A percentile compares a stretch with the other conserved stretches of the same genome.
Conservation (phyloP, 192 early-diverging fungal genomes). For the Coemansia sp. region DNA sequence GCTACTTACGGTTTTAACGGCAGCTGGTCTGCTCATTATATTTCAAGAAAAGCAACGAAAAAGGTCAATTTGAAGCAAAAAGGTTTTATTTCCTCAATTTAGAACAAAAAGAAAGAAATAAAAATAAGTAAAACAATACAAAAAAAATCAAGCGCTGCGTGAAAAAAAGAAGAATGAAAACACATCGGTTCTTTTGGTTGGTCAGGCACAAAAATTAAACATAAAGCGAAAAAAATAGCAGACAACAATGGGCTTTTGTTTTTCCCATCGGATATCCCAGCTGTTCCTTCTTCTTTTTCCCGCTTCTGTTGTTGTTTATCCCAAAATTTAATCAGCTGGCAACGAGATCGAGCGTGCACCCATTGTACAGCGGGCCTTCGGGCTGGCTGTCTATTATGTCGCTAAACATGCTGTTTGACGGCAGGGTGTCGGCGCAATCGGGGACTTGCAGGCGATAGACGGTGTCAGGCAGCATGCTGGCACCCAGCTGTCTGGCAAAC, state of each 20-base stretch:
- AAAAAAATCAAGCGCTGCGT: neutral
- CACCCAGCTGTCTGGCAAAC: constrained; percentile 30
- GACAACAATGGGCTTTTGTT: too few relatives aligned
- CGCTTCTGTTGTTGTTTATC: too few relatives aligned
- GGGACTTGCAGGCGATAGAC: constrained; percentile 16
- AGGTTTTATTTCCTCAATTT: too few relatives aligned
- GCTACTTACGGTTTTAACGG: constrained; percentile 20
- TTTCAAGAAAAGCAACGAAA: neutral
- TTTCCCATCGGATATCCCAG: too few relatives aligned
- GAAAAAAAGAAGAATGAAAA: constrained; percentile 5
- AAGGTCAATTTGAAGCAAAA: neutral
- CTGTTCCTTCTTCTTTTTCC: too few relatives aligned
- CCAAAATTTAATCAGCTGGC: neutral
- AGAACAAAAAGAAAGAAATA: neutral
- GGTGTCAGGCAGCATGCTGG: constrained; percentile 21
- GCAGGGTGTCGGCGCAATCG: constrained; percentile 11
- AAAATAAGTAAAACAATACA: neutral
- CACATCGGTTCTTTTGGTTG: too few relatives aligned
- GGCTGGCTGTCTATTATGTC: neutral
- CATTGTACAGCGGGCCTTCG: constrained; percentile 18
- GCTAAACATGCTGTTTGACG: constrained; percentile 24
- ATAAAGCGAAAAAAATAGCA: neutral
- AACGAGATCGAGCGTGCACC: constrained; percentile 30
- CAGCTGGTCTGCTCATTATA: constrained; percentile 12
- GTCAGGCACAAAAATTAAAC: neutral